Conservation (phyloP, 495 filamentous ascomycete genomes). For the Antarctomyces pellizariae region DNA sequence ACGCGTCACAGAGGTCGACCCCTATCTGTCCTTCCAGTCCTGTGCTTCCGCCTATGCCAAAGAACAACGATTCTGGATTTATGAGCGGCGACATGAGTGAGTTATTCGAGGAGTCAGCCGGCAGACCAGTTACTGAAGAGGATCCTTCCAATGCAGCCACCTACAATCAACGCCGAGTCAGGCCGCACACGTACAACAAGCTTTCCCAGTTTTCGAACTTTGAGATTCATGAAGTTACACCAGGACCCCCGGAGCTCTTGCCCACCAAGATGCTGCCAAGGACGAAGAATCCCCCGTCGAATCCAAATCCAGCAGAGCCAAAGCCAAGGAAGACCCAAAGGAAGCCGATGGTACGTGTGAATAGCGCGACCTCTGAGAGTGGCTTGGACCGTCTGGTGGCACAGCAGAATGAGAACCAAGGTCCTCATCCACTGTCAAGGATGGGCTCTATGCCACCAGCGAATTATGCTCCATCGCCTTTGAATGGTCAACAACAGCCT, state of each 20-base stretch:
- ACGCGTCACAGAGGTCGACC: conserved; percentile 23
- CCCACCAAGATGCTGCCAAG: conserved; percentile 9
- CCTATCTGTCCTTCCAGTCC: conserved; percentile 43
- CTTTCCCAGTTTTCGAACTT: background rate
- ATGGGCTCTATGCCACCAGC: background rate
- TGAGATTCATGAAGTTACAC: conserved; percentile 6
- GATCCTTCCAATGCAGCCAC: conserved; percentile 5
- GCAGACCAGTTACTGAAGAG: conserved; percentile 8
- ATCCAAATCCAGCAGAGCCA: conserved; percentile 1
- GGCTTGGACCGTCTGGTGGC: conserved; percentile 9
- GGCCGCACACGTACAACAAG: background rate
- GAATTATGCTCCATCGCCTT: too few relatives aligned
- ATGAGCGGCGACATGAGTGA: conserved; percentile 41
- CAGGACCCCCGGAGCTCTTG: conserved; percentile 12
- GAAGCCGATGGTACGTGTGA: conserved; percentile 3
- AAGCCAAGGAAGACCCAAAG: conserved; percentile 1
- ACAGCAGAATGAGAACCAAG: conserved; percentile 3
- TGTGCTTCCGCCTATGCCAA: conserved; percentile 30
- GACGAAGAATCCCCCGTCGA: background rate
- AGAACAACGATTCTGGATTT: conserved; percentile 49
- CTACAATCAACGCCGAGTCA: conserved; percentile 2
- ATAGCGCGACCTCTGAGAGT: conserved; percentile 10
- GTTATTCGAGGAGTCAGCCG: conserved; percentile 19
- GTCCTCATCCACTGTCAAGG: conserved; percentile 1
- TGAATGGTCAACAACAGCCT: background rate